phyloP scores from a whole-genome alignment of 1,284 basidiomycete species.

The Cutaneotrichosporon cutaneum region DNA sequence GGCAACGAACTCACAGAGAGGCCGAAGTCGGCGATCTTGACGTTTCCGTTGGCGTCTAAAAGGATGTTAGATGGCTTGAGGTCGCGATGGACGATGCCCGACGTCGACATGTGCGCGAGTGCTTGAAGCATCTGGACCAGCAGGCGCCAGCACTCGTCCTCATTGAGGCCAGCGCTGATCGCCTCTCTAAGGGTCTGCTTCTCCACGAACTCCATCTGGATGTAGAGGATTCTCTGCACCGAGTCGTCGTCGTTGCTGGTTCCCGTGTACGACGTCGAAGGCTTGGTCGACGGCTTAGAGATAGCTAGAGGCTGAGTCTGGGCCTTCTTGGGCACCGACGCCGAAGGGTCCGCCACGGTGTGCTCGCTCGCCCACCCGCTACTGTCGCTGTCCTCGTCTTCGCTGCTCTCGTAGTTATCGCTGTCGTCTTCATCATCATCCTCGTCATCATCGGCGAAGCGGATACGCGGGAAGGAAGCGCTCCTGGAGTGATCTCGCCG shows the following conservation, averaged over 20 bases:
- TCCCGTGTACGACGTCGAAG: slow-evolving; percentile 26
- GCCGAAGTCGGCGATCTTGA: slow-evolving; percentile 94
- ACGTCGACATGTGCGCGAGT: slow-evolving; percentile 80
- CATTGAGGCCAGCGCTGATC: slow-evolving; percentile 73
- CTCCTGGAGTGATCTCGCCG: slow-evolving; percentile 42
- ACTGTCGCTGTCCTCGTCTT: slow-evolving; percentile 32
- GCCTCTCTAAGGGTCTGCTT: slow-evolving; percentile 58
- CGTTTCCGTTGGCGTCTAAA: slow-evolving; percentile 83
- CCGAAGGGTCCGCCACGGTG: slow-evolving; percentile 40
- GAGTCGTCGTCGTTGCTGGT: slow-evolving; percentile 36
- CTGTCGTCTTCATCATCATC: slow-evolving; percentile 43
- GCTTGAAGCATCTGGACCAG: slow-evolving; percentile 93
- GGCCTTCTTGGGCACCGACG: slow-evolving; percentile 13
- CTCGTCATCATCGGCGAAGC: slow-evolving; percentile 42
- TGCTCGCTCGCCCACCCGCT: slow-evolving; percentile 30
- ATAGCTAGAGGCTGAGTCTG: slow-evolving; percentile 15
- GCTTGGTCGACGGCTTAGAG: slow-evolving; percentile 21
- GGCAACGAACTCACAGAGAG: slow-evolving; percentile 54
- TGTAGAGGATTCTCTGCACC: slow-evolving; percentile 49
- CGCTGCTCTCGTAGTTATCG: slow-evolving; percentile 29
- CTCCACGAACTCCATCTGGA: slow-evolving; percentile 54
- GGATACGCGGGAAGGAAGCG: slow-evolving; percentile 48
- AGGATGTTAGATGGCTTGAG: slow-evolving; percentile 91
- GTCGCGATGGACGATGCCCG: slow-evolving; percentile 90
- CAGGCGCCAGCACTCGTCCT: slow-evolving; percentile 84